Evolutionary conservation across 1,284 basidiomycete genomes (phyloP).

Genomic region (Trichosporon coremiiforme): DNA sequence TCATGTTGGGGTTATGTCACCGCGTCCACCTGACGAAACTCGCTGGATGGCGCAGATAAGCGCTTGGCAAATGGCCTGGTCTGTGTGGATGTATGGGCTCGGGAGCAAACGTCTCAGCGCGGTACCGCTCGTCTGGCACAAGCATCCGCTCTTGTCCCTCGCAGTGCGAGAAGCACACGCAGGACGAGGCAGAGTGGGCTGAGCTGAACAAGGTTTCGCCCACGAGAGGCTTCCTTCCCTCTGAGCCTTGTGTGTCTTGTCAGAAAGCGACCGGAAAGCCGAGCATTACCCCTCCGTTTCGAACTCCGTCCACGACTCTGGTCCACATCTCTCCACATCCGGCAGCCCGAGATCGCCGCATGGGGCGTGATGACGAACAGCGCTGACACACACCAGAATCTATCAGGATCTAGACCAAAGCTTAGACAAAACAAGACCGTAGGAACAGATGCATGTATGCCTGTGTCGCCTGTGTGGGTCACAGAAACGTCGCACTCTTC

Average conservation of each 20-base stretch:
- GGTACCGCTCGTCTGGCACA: background rate
- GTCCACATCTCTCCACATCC: background rate
- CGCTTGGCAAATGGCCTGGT: background rate
- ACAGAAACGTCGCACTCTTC: background rate
- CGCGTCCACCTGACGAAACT: background rate
- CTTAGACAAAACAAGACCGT: constrained; percentile 11
- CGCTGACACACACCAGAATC: constrained; percentile 7
- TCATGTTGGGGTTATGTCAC: background rate
- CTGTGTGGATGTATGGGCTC: background rate
- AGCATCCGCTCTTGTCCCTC: no score
- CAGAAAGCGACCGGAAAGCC: background rate
- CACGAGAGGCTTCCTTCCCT: background rate
- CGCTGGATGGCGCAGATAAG: background rate
- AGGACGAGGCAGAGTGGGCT: background rate
- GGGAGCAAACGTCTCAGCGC: background rate
- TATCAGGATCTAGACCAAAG: constrained; percentile 21
- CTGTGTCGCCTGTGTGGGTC: no score
- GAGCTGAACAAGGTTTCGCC: background rate
- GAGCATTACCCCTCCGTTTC: background rate
- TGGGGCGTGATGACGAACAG: background rate
- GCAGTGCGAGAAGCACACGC: background rate
- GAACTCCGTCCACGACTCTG: background rate
- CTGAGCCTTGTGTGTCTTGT: background rate
- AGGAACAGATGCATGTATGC: background rate
- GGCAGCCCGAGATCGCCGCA: no score